Conservation (phyloP, 192 early-diverging fungal genomes). For the Mortierella claussenii region DNA sequence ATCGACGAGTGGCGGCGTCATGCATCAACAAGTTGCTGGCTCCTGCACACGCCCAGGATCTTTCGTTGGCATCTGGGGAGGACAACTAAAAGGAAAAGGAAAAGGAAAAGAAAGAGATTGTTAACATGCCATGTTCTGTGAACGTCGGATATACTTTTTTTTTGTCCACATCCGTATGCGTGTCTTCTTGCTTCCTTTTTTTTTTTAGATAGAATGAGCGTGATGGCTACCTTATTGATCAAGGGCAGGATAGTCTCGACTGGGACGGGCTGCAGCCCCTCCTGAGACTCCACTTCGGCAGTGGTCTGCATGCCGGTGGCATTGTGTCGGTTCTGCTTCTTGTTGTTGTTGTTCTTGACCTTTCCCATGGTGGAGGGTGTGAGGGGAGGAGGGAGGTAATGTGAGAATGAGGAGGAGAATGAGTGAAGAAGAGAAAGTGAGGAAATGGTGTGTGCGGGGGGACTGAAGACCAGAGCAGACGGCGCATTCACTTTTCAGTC, state of each 20-base stretch:
- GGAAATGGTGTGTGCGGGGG: no score
- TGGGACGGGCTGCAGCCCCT: conserved; percentile 24
- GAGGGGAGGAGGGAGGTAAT: neutral
- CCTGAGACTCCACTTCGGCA: conserved; percentile 25
- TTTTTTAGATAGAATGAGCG: no score
- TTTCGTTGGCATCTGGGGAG: conserved; percentile 75
- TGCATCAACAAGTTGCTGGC: conserved; percentile 81
- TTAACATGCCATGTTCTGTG: no score
- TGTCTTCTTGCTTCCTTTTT: no score
- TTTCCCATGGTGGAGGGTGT: conserved; percentile 32
- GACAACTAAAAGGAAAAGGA: no score
- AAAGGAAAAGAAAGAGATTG: no score
- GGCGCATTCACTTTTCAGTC: no score
- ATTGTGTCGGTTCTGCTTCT: conserved; percentile 37
- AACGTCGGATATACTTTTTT: no score
- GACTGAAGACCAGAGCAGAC: no score
- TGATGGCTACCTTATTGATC: conserved; percentile 42
- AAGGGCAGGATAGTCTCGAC: conserved; percentile 47
- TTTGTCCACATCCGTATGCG: no score
- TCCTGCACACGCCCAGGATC: conserved; percentile 90
- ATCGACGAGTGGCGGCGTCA: conserved; percentile 70
- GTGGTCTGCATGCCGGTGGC: conserved; percentile 46
- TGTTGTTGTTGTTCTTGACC: conserved; percentile 46
- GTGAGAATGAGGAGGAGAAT: neutral
- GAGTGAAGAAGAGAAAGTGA: neutral